These are phyloP conservation scores for Hanseniaspora meyeri DNA, from an alignment of 805 yeast species.

Conservation along the genomic window DNA sequence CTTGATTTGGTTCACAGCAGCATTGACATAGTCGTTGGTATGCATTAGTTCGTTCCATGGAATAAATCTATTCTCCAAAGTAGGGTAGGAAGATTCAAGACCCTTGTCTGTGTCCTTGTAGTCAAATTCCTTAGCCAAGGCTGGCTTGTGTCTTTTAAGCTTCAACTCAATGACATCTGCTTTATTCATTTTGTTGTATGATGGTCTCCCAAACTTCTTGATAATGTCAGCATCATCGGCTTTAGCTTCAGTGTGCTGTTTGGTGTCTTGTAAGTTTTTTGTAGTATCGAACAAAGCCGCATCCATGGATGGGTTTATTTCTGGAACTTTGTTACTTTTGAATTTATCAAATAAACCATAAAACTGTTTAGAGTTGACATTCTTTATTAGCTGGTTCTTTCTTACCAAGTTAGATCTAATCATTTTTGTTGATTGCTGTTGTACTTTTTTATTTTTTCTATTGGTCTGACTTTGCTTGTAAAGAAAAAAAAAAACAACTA, in stretches of 20 bases:
- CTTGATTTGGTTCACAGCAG: conserved; percentile 60
- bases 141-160: conserved; percentile 3
- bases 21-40: conserved; percentile 76
- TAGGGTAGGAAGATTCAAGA: conserved; percentile 47
- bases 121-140: neutral
- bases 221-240: neutral
- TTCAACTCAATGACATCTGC: neutral
- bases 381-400: neutral
- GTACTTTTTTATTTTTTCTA: neutral
- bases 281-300: conserved; percentile 3
- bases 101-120: conserved; percentile 1
- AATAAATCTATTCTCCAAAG: conserved; percentile 61
- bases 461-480: neutral
- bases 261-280: neutral
- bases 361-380: neutral
- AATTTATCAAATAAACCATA: conserved; percentile 8
- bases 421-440: neutral
- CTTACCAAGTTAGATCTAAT: neutral
- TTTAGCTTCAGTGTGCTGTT: neutral
- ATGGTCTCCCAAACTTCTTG: conserved; percentile 9
- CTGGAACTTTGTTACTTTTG: conserved; percentile 5
- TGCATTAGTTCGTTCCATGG: conserved; percentile 90
- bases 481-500: neutral
- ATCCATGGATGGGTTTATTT: neutral
- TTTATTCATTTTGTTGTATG: conserved; percentile 4